Percentiles rank a stretch among this genome's conserved stretches.
Evolutionary conservation across 331 rosid genomes (phyloP).

Genomic region (Phaseolus coccineus): DNA sequence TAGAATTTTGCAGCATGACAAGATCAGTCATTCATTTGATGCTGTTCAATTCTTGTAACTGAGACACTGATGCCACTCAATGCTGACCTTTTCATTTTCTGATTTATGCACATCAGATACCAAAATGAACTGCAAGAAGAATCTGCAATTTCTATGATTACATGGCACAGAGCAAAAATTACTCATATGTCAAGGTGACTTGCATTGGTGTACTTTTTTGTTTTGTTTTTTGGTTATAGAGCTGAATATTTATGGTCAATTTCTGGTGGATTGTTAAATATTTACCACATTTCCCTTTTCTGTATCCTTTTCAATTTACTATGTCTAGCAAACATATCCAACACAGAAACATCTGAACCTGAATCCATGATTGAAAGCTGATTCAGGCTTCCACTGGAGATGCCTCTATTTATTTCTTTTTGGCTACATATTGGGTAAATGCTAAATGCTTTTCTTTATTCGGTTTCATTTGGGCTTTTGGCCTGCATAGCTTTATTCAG

Average conservation of each 20-base stretch:
- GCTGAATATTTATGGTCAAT: background rate
- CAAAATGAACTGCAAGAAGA: too few species aligned
- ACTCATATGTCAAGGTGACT: background rate
- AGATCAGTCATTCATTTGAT: too few species aligned
- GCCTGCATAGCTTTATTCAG: too few species aligned
- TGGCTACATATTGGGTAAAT: constrained; percentile 3
- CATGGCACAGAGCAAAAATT: too few species aligned
- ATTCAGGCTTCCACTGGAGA: constrained; percentile 27
- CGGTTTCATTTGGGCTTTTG: too few species aligned
- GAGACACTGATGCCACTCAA: too few species aligned
- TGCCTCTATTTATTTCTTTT: constrained; percentile 7
- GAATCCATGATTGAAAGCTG: constrained; percentile 83
- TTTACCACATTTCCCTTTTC: background rate
- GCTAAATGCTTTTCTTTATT: too few species aligned
- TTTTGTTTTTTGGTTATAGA: background rate
- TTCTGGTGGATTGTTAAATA: background rate
- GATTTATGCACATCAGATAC: too few species aligned
- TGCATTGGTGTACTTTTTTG: background rate
- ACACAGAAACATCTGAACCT: constrained; percentile 56
- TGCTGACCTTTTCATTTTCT: too few species aligned
- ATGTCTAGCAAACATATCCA: constrained; percentile 54
- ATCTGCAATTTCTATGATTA: too few species aligned
- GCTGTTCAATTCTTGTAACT: too few species aligned
- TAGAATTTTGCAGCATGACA: too few species aligned
- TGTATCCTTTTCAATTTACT: constrained; percentile 68